Percentiles rank a stretch among this genome's conserved stretches.
These are phyloP conservation scores for Leptographium galeiforme DNA, from an alignment of 2,329 filamentous ascomycete species.

Conservation along the genomic window DNA sequence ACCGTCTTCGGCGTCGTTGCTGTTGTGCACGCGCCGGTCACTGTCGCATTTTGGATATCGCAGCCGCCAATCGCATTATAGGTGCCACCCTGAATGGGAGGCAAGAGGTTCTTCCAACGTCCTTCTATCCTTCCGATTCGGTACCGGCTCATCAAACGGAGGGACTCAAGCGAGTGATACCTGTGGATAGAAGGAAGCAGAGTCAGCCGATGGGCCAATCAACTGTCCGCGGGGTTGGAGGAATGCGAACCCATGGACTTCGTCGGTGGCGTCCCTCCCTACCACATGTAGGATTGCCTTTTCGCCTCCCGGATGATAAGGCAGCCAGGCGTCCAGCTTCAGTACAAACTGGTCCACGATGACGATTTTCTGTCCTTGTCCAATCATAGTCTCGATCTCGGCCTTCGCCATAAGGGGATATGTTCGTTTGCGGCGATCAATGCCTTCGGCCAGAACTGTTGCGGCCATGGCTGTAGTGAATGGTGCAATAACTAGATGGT, in stretches of 20 bases:
- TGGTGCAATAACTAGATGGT: not conserved
- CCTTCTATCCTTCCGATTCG: constrained; percentile 74
- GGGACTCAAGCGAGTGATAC: constrained; percentile 69
- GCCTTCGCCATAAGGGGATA: constrained; percentile 28
- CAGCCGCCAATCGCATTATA: constrained; percentile 39
- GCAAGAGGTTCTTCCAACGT: constrained; percentile 74
- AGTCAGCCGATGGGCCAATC: not conserved
- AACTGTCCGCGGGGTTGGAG: not conserved
- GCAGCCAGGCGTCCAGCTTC: constrained; percentile 78
- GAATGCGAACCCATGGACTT: constrained; percentile 66
- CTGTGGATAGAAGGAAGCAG: constrained; percentile 28
- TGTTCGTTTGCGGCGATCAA: not conserved
- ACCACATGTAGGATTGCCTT: constrained; percentile 90
- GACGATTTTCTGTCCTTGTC: constrained; percentile 64
- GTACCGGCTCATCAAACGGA: constrained; percentile 64
- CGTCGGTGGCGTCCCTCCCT: constrained; percentile 84
- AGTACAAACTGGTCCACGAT: constrained; percentile 72
- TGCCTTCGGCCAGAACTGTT: not conserved
- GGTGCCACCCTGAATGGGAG: constrained; percentile 79
- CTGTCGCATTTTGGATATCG: constrained; percentile 26
- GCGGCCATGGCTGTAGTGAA: not conserved
- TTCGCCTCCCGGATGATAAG: constrained; percentile 83
- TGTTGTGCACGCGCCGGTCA: constrained; percentile 19
- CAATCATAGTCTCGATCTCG: constrained; percentile 71
- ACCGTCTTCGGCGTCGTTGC: constrained; percentile 18